Conservation (phyloP, 306 rosid genomes). For the Fragaria ananassa region DNA sequence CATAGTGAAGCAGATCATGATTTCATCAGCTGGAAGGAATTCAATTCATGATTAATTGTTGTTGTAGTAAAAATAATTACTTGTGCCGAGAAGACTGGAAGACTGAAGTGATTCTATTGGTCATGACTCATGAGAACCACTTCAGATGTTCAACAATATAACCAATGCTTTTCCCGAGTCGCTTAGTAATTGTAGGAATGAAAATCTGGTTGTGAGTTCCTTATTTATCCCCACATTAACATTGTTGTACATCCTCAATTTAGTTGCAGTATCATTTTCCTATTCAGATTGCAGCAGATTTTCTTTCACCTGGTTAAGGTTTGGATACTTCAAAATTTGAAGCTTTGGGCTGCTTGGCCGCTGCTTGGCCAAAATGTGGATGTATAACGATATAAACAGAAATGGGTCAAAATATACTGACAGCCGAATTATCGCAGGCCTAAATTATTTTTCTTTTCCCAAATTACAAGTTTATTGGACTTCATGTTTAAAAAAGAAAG, state of each 20-base stretch:
- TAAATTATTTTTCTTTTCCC: not conserved
- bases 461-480: no score
- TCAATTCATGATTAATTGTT: not conserved
- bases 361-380: not conserved
- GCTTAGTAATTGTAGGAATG: not conserved
- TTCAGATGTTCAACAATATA: not conserved
- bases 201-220: not conserved
- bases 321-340: not conserved
- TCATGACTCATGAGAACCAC: not conserved
- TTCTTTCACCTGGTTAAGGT: not conserved
- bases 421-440: not conserved
- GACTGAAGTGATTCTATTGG: not conserved
- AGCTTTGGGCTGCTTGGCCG: not conserved
- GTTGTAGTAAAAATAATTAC: not conserved
- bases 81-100: constrained; percentile 10
- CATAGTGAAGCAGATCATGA: not conserved
- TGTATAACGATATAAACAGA: not conserved
- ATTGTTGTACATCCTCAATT: not conserved
- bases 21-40: constrained; percentile 2
- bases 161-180: not conserved
- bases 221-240: not conserved
- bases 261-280: not conserved
- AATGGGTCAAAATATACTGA: not conserved
- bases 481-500: no score
- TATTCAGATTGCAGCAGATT: not conserved